Percentiles rank a stretch among this genome's conserved stretches.
Evolutionary conservation across 176 grass and related monocot genomes (phyloP).

Genomic region (Otatea glauca): DNA sequence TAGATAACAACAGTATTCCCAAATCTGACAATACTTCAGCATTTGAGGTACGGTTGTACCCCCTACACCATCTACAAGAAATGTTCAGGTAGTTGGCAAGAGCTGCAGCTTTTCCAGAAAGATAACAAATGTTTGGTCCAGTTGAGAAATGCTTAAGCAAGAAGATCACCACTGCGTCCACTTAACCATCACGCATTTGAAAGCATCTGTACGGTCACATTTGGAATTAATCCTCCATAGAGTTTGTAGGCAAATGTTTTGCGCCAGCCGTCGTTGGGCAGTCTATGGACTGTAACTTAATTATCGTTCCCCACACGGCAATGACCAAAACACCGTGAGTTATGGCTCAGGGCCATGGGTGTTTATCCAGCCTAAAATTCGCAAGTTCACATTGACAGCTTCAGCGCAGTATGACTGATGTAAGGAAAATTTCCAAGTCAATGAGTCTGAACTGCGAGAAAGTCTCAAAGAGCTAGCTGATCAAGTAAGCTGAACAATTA

Average conservation of each 20-base stretch:
- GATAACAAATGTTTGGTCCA: slow-evolving; percentile 26
- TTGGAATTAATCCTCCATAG: slow-evolving; percentile 6
- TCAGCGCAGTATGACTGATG: neutral
- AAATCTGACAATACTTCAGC: slow-evolving; percentile 24
- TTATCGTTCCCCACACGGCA: neutral
- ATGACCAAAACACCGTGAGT: neutral
- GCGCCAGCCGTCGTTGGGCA: neutral
- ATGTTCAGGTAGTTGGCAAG: slow-evolving; percentile 20
- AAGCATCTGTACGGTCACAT: neutral
- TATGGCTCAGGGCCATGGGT: neutral
- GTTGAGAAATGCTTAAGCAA: slow-evolving; percentile 32
- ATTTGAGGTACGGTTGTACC: slow-evolving; percentile 29
- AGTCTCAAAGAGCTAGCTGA: neutral
- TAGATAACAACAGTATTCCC: neutral
- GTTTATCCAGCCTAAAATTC: neutral
- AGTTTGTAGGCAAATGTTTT: neutral
- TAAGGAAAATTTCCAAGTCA: neutral
- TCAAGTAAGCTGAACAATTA: neutral
- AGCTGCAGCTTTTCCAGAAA: slow-evolving; percentile 32
- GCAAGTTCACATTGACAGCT: neutral
- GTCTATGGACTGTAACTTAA: neutral
- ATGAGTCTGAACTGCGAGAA: neutral
- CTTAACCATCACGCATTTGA: slow-evolving; percentile 15
- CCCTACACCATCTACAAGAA: neutral
- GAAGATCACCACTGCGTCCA: neutral